phyloP scores from a whole-genome alignment of 2,329 filamentous ascomycete genomes.

The Fusarium vanettenii region DNA sequence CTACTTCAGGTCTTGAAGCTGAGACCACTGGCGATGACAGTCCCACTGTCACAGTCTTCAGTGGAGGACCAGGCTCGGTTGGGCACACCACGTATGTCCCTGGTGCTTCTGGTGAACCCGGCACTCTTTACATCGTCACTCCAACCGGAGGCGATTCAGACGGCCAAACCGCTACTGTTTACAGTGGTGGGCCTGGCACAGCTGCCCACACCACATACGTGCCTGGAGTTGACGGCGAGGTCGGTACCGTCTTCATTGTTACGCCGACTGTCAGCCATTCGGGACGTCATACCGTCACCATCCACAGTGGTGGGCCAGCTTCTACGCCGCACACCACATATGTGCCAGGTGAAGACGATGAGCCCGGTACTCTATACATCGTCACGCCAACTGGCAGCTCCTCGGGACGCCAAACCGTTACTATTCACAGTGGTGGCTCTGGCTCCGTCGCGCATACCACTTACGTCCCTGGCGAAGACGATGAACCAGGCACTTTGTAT shows the following conservation, averaged over 20 bases:
- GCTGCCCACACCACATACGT: neutral
- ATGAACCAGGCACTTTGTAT: constrained; percentile 4
- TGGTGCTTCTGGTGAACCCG: neutral
- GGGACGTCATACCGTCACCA: neutral
- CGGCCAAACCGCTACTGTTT: neutral
- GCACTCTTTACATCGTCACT: neutral
- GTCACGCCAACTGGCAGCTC: constrained; percentile 3
- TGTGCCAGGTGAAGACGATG: neutral
- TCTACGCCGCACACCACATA: neutral
- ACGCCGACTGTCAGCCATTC: neutral
- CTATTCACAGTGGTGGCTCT: neutral
- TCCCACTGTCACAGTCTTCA: neutral
- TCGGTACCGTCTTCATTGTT: neutral
- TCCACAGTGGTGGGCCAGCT: neutral
- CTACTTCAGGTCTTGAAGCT: neutral
- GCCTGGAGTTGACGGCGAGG: neutral
- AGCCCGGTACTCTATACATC: constrained; percentile 6
- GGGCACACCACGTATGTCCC: neutral
- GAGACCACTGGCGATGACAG: neutral
- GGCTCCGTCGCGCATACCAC: neutral
- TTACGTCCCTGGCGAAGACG: neutral
- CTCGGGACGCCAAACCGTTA: neutral
- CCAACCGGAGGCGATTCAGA: neutral
- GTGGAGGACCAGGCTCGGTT: neutral
- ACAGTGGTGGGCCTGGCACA: neutral